Evolutionary conservation across 2,329 filamentous ascomycete species (phyloP).

Genomic region (Beauveria sp.): DNA sequence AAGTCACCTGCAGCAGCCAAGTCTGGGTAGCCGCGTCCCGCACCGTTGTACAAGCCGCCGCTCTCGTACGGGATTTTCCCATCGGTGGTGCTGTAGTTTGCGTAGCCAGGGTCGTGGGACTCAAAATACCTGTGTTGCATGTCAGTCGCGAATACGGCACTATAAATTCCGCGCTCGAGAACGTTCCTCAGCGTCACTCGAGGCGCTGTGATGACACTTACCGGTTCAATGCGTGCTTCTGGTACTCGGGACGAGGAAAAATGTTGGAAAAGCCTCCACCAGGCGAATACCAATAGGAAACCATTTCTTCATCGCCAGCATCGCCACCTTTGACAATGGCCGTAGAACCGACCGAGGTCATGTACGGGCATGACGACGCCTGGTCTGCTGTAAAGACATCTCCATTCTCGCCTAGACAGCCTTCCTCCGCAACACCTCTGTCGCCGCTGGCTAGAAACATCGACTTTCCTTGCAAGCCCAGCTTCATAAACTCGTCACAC

Average conservation of each 20-base stretch:
- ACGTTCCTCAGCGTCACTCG: no score
- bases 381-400: conserved; percentile 26
- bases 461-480: conserved; percentile 35
- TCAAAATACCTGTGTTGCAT: conserved; percentile 23
- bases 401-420: conserved; percentile 11
- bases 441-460: conserved; percentile 35
- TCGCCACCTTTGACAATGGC: conserved; percentile 34
- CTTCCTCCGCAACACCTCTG: conserved; percentile 25
- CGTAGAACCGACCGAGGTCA: conserved; percentile 44
- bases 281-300: conserved; percentile 36
- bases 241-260: conserved; percentile 39
- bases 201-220: conserved; percentile 16
- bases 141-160: not conserved
- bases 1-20: conserved; percentile 37
- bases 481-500: conserved; percentile 38
- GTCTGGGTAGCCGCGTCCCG: conserved; percentile 32
- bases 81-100: conserved; percentile 20
- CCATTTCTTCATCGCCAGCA: conserved; percentile 36
- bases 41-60: conserved; percentile 29
- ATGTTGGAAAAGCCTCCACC: conserved; percentile 25
- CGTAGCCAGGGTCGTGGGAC: conserved; percentile 30
- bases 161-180: no score
- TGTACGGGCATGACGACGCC: conserved; percentile 34
- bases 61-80: conserved; percentile 30
- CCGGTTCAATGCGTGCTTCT: conserved; percentile 29